Evolutionary conservation across 2,329 filamentous ascomycete species (phyloP), one percentile per base, ranked within the genome.

Genomic region (Pseudogymnoascus sp.): DNA sequence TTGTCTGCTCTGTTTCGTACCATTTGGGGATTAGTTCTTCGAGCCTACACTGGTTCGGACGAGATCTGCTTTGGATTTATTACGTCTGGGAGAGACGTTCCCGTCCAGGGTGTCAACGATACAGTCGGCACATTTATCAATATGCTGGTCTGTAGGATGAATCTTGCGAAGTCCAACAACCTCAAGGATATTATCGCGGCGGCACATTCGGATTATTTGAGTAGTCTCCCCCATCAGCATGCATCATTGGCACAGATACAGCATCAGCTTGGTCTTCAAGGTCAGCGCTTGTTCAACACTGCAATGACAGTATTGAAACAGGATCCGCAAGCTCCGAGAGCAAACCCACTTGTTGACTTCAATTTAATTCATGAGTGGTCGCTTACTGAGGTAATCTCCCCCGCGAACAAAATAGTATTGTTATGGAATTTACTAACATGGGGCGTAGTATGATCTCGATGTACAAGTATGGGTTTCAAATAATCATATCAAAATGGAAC

Each of bases 241-340:
- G 79, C 76, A 67, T 80, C 80, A 1, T 70, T 79, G 7, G 76
- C 76, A 4, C 71, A 75, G 56, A 74, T 79, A 13, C 76, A 78
- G 60, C 66, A 69, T 61, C 46, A 59, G 10, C 60, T 69, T 7
- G 59, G 31, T n/a, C 53, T 67, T 19, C 50, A 56, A 37, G 65
- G 65, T 7, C 38, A 65, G 15, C 35, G 59, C 19, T 56, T 70
- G 17, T 70, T 70, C 61, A 70, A 70, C 59, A 70, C 69, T 29
- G 63, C 65, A 2, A 60, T 60, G 38, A 40, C 38, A 26, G 11
- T 60, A 23, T 15, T 37, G 7, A 37, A 60, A n/a, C 33, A 60
- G 11, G 31, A 23, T 40, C 42, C 19, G 11, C 42, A 15, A 13
- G 11, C 10, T 46, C 11, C 42, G 42, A 7, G 42, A 13, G 42